A percentile compares a stretch with the other conserved stretches of the same genome.
Evolutionary conservation across 257 asterid genomes (phyloP).

Genomic region (Linderniella brevidens): DNA sequence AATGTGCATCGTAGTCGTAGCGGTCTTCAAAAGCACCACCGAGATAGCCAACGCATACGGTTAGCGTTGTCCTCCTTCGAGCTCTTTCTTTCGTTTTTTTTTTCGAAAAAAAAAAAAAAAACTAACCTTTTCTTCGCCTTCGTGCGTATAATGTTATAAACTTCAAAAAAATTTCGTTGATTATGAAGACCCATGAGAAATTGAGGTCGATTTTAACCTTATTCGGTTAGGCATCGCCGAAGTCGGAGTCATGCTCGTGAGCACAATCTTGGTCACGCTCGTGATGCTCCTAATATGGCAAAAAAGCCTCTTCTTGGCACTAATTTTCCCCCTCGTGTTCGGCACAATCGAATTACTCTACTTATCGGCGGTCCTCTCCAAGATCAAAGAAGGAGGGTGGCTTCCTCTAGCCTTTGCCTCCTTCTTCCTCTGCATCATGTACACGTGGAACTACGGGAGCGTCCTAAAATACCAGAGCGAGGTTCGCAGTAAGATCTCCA

Average conservation of each 20-base stretch:
- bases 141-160: too few relatives aligned
- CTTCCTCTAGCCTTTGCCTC: slow-evolving; percentile 72
- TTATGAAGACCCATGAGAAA: too few relatives aligned
- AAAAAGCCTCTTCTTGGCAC: slow-evolving; percentile 46
- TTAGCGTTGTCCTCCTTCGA: slow-evolving; percentile 14
- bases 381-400: slow-evolving; percentile 93
- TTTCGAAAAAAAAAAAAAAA: too few relatives aligned
- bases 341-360: slow-evolving; percentile 68
- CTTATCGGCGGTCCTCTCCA: slow-evolving; percentile 70
- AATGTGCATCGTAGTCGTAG: slow-evolving; percentile 83
- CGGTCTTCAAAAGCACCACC: slow-evolving; percentile 73
- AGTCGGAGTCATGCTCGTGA: slow-evolving; percentile 93
- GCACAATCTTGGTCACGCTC: slow-evolving; percentile 70
- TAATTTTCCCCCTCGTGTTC: slow-evolving; percentile 57
- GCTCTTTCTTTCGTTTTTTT: background rate
- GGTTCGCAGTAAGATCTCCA: slow-evolving; percentile 59
- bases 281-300: slow-evolving; percentile 94
- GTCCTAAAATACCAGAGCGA: slow-evolving; percentile 76
- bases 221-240: slow-evolving; percentile 66
- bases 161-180: too few relatives aligned
- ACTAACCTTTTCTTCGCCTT: too few relatives aligned
- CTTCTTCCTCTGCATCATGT: slow-evolving; percentile 67
- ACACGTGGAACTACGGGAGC: slow-evolving; percentile 88
- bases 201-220: too few relatives aligned
- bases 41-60: slow-evolving; percentile 90